A percentile compares a stretch with the other conserved stretches of the same genome.
Conservation (phyloP, 805 yeast species). For the Ogataea paradorogensis region DNA sequence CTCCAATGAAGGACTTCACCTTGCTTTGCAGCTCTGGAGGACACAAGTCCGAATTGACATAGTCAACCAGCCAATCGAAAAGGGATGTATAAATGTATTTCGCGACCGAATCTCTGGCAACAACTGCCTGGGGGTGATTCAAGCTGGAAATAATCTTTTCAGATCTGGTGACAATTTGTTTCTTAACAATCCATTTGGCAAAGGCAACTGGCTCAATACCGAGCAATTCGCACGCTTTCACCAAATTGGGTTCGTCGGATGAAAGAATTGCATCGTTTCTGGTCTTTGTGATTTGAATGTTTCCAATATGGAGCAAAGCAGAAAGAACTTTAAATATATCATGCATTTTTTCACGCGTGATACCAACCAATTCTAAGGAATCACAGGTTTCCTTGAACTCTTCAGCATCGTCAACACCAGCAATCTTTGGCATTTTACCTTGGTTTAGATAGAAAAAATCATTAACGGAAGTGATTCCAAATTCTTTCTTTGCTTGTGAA, state of each 20-base stretch:
- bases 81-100: conserved; percentile 89
- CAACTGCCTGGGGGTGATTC: conserved; percentile 78
- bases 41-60: conserved; percentile 78
- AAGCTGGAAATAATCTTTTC: conserved; percentile 87
- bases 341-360: conserved; percentile 53
- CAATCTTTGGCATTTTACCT: conserved; percentile 71
- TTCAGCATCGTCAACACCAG: conserved; percentile 74
- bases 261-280: conserved; percentile 78
- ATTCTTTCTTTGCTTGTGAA: conserved; percentile 49
- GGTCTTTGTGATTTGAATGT: conserved; percentile 80
- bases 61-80: conserved; percentile 92
- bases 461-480: conserved; percentile 60
- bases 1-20: conserved; percentile 82
- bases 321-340: conserved; percentile 78
- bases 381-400: conserved; percentile 76
- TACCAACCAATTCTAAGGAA: conserved; percentile 79
- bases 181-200: conserved; percentile 89
- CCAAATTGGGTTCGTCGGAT: conserved; percentile 82
- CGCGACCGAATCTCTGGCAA: conserved; percentile 95
- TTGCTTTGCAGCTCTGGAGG: conserved; percentile 62
- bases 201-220: conserved; percentile 73
- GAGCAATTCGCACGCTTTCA: conserved; percentile 77
- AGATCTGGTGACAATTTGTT: conserved; percentile 86
- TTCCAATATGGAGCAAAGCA: conserved; percentile 89
- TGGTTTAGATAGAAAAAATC: conserved; percentile 84